A percentile compares a stretch with the other conserved stretches of the same genome.
Conservation (phyloP, 1,284 basidiomycete genomes). For the Sporisorium scitamineum region DNA sequence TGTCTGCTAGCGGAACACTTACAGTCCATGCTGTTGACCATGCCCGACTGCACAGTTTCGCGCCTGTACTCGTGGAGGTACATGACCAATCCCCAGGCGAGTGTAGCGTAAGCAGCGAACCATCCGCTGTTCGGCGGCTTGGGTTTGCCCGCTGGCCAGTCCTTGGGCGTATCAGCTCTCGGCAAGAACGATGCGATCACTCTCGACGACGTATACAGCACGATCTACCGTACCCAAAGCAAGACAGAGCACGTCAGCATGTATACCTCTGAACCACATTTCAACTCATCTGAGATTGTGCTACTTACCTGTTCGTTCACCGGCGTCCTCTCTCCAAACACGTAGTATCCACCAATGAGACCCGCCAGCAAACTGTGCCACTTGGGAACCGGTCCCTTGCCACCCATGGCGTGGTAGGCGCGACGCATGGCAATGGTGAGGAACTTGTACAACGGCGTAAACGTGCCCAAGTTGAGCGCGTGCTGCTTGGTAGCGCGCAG, state of each 20-base stretch:
- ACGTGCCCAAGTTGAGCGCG: constrained; percentile 88
- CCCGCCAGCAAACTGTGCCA: constrained; percentile 86
- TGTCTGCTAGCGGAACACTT: constrained; percentile 22
- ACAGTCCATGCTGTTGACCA: constrained; percentile 75
- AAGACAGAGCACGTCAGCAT: not conserved
- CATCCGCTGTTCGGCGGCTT: constrained; percentile 75
- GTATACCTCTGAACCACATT: not conserved
- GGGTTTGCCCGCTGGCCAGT: constrained; percentile 63
- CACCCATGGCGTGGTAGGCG: constrained; percentile 74
- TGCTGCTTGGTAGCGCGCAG: constrained; percentile 89
- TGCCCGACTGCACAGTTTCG: constrained; percentile 90
- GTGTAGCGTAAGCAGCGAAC: constrained; percentile 87
- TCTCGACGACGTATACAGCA: constrained; percentile 77
- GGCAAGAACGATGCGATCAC: constrained; percentile 65
- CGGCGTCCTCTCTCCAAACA: constrained; percentile 94
- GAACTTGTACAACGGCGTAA: constrained; percentile 92
- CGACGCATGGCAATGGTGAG: constrained; percentile 83
- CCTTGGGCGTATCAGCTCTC: constrained; percentile 54
- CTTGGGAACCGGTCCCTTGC: constrained; percentile 83
- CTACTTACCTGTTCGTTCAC: constrained; percentile 92
- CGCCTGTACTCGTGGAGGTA: constrained; percentile 89
- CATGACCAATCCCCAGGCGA: constrained; percentile 97
- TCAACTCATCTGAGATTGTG: no score
- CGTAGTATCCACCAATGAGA: constrained; percentile 87
- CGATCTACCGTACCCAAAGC: constrained; percentile 76